Evolutionary conservation across 1,284 basidiomycete species (phyloP).

Genomic region (Lentinus polychrous): DNA sequence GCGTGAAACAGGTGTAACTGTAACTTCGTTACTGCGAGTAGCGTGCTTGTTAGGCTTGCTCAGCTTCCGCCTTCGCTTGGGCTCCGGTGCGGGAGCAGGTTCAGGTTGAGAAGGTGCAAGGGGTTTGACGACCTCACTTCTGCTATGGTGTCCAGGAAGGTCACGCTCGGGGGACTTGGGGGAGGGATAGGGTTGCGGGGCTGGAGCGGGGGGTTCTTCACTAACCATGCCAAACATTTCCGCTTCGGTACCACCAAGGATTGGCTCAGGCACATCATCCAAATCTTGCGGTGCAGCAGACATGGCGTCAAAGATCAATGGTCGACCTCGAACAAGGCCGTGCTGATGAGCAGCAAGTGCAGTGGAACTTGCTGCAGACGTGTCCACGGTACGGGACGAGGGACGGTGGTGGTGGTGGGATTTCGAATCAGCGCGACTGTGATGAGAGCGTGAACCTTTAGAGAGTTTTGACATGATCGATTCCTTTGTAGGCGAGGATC

Average conservation of each 20-base stretch:
- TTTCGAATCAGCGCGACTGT: neutral
- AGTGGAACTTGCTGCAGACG: neutral
- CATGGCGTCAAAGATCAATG: slow-evolving; percentile 26
- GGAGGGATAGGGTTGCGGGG: slow-evolving; percentile 4
- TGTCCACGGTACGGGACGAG: neutral
- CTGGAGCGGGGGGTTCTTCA: neutral
- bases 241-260: slow-evolving; percentile 2
- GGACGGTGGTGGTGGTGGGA: too few species aligned
- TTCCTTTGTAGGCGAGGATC: neutral
- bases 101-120: neutral
- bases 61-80: slow-evolving; percentile 12
- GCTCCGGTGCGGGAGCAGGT: slow-evolving; percentile 7
- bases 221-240: slow-evolving; percentile 2
- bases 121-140: neutral
- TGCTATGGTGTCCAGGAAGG: neutral
- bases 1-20: slow-evolving; percentile 1
- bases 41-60: slow-evolving; percentile 20
- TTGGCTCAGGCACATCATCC: slow-evolving; percentile 15
- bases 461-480: neutral
- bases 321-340: slow-evolving; percentile 21
- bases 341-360: slow-evolving; percentile 3
- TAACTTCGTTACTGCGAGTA: slow-evolving; percentile 9
- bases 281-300: slow-evolving; percentile 10
- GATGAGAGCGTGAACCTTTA: neutral
- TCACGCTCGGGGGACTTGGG: slow-evolving; percentile 1